Base-by-base conservation (phyloP, 2,329 filamentous ascomycete genomes). In the Dactylellina sp. region DNA sequence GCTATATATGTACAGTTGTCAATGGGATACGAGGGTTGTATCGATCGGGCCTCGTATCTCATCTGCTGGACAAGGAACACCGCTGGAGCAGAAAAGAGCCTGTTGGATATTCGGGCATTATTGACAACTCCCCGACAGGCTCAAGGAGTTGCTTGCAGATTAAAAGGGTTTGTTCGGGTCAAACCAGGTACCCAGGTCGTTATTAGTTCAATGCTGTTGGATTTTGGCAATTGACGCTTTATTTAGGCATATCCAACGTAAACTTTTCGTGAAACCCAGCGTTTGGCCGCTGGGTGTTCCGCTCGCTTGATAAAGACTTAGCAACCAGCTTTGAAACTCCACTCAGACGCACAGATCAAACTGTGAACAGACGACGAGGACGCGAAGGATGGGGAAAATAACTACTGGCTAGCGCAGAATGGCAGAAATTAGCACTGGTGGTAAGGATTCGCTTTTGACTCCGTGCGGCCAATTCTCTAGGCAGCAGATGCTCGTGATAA, bases 261-360 rank as follows among this genome's bases (percentile, higher is more conserved):
- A 55, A 61, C 55, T 56, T 53, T 49, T 56, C 59, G 12, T 47
- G 9, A 22, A 20, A 47, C 37, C 37, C 37, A 32, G 28, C 28
- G 28, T 32, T 32, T 32, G n/a, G 32, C 32, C 6, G 32, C 32
- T 14, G 39, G 16, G 6, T 39, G 24, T 47, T 64, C 60, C 25
- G 53, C 53, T 72, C 60, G 68, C 53, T 72, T 72, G 60, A 65
- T 59, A 64, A 65, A 72, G 68, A 63, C 42, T 50, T 61, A 64
- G 53, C 44, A 53, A 68, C 62, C 53, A 42, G 49, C 62, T 50
- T 57, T 68, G 53, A 60, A 59, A 68, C 63, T 42, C 24, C 37
- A 18, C 24, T 47, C 28, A 22, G 37, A 53, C 53, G 55, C 63
- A 60, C 63, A 68, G 63, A 68, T 68, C 46, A 42, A 40, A 57